Evolutionary conservation across 2,329 filamentous ascomycete species (phyloP).

Genomic region (Amylocarpus encephaloides): DNA sequence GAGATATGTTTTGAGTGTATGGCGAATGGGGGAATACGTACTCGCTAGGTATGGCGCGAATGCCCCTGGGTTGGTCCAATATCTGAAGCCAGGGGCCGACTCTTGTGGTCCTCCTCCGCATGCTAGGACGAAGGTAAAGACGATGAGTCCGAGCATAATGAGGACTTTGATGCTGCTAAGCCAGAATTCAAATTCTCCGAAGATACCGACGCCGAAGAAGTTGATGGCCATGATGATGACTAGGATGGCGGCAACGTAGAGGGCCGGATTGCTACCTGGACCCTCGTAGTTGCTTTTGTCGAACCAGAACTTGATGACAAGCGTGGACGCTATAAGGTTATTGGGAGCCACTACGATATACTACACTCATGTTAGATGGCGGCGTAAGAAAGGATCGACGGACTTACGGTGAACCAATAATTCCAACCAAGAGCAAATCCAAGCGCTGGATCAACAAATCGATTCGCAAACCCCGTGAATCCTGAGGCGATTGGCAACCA

Average conservation of each 20-base stretch:
- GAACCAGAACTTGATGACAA: conserved; percentile 77
- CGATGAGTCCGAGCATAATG: conserved; percentile 58
- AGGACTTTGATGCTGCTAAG: conserved; percentile 53
- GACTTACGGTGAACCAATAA: conserved; percentile 29
- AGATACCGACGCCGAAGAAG: conserved; percentile 43
- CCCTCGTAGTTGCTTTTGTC: conserved; percentile 34
- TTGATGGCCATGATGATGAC: conserved; percentile 59
- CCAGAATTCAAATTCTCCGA: conserved; percentile 49
- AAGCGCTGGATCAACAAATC: conserved; percentile 74
- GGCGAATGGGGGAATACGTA: conserved; percentile 9
- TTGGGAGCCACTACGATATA: conserved; percentile 85
- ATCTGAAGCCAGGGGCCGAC: conserved; percentile 43
- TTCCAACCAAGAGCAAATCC: conserved; percentile 53
- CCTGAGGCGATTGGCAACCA: conserved; percentile 74
- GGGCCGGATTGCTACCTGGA: conserved; percentile 60
- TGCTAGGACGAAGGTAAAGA: conserved; percentile 58
- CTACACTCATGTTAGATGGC: conserved; percentile 36
- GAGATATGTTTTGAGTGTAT: conserved; percentile 6
- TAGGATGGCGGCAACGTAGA: conserved; percentile 70
- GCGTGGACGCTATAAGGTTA: conserved; percentile 71
- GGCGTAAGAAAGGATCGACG: background rate
- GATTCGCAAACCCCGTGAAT: conserved; percentile 73
- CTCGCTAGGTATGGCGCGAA: conserved; percentile 31
- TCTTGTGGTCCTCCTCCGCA: conserved; percentile 57
- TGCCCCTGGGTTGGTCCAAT: conserved; percentile 42